These are phyloP conservation scores for Podaxis sp. DNA, from an alignment of 768 basidiomycete species.

Conservation along the genomic window DNA sequence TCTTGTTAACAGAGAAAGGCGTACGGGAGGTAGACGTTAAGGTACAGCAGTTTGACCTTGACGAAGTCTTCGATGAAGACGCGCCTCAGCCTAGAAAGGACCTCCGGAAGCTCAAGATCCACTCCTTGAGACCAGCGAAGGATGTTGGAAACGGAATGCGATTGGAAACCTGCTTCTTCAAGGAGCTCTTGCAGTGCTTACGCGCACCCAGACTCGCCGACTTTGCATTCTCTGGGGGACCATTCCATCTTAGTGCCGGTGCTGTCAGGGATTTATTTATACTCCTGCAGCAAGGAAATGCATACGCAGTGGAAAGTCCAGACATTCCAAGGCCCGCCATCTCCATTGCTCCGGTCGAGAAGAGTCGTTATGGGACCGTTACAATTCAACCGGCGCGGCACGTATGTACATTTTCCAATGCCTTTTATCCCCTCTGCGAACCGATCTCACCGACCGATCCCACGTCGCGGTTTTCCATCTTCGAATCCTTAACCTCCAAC, in stretches of 20 bases:
- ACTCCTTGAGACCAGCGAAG: background rate
- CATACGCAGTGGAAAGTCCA: background rate
- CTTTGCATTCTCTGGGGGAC: background rate
- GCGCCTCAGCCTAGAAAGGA: background rate
- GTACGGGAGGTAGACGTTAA: background rate
- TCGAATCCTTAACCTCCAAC: background rate
- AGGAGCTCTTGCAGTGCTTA: background rate
- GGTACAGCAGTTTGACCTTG: conserved; percentile 2
- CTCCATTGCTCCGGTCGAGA: no score
- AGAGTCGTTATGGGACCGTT: no score
- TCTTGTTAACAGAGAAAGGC: background rate
- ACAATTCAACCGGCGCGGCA: background rate
- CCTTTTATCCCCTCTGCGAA: background rate
- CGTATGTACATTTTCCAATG: background rate
- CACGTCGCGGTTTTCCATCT: background rate
- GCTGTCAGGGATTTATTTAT: background rate
- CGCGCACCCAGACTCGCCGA: background rate
- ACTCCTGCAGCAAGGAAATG: background rate
- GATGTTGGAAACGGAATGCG: no score
- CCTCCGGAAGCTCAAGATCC: background rate
- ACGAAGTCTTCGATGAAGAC: background rate
- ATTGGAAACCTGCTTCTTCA: background rate
- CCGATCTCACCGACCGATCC: background rate
- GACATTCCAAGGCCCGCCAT: background rate
- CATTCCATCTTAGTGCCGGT: background rate